Conservation (phyloP, 257 asterid genomes). For the Lycium ferocissimum region DNA sequence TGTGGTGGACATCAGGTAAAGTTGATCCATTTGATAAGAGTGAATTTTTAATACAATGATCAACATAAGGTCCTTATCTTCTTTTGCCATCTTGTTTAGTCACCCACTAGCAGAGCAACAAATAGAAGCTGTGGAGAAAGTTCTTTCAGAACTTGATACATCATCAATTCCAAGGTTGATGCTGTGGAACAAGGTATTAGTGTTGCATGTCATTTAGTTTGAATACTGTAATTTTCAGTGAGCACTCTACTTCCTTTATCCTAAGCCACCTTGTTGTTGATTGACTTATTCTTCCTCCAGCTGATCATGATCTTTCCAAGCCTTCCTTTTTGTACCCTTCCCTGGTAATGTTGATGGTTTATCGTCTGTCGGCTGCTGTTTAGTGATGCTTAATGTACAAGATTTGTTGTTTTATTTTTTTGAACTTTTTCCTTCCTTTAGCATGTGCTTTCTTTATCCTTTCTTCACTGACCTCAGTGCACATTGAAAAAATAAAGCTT, state of each 20-base stretch:
- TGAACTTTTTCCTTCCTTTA: neutral
- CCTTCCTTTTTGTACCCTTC: neutral
- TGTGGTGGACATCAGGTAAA: conserved; percentile 94
- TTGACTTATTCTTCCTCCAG: neutral
- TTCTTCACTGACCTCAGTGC: conserved; percentile 23
- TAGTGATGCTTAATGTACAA: conserved; percentile 14
- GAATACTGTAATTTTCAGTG: conserved; percentile 15
- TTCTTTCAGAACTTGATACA: conserved; percentile 84
- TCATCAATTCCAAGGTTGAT: conserved; percentile 78
- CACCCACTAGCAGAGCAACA: conserved; percentile 97
- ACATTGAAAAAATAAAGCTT: neutral
- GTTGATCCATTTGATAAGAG: conserved; percentile 17
- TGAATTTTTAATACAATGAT: conserved; percentile 20
- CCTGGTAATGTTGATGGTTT: neutral
- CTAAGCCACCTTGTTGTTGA: conserved; percentile 10
- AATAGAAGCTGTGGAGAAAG: conserved; percentile 89
- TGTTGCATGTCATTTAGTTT: conserved; percentile 2
- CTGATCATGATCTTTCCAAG: neutral
- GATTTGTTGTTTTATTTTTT: neutral
- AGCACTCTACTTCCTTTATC: conserved; percentile 1
- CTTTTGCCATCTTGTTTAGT: conserved; percentile 54
- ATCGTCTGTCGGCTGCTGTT: neutral
- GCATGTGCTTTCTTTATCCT: neutral
- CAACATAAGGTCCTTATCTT: conserved; percentile 43
- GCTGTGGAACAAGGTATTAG: conserved; percentile 92